phyloP scores from a whole-genome alignment of 2,329 filamentous ascomycete species.

The Erysiphe pulchra region DNA sequence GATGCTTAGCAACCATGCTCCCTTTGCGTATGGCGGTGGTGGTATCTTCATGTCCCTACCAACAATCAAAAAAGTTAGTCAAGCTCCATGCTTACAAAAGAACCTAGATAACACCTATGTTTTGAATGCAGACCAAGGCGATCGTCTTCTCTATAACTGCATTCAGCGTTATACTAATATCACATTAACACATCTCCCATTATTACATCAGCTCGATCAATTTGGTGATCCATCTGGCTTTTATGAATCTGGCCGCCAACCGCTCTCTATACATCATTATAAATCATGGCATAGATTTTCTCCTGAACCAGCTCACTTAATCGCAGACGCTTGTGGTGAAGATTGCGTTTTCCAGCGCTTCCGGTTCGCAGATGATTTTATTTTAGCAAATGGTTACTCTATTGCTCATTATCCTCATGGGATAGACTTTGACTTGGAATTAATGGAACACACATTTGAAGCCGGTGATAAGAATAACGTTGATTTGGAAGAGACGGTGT shows the following conservation, averaged over 20 bases:
- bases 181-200: conserved; percentile 8
- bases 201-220: conserved; percentile 11
- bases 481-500: conserved; percentile 5
- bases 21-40: conserved; percentile 13
- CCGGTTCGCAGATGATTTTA: conserved; percentile 11
- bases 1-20: conserved; percentile 7
- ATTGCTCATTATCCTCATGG: conserved; percentile 6
- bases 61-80: conserved; percentile 5
- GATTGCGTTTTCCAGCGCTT: conserved; percentile 13
- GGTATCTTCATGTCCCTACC: conserved; percentile 11
- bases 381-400: conserved; percentile 11
- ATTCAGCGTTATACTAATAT: conserved; percentile 9
- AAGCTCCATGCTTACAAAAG: conserved; percentile 8
- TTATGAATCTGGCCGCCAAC: conserved; percentile 11
- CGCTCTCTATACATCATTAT: conserved; percentile 12
- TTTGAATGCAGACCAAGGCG: conserved; percentile 10
- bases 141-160: conserved; percentile 12
- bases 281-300: conserved; percentile 12
- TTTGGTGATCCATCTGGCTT: conserved; percentile 13
- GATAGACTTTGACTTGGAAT: conserved; percentile 11
- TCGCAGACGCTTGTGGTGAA: conserved; percentile 13
- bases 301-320: conserved; percentile 7
- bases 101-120: conserved; percentile 6
- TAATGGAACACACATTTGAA: conserved; percentile 12
- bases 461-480: conserved; percentile 9